A percentile compares a stretch with the other conserved stretches of the same genome.
phyloP scores from a whole-genome alignment of 371 early-diverging fungal genomes.

The Nematocida ironsii region DNA sequence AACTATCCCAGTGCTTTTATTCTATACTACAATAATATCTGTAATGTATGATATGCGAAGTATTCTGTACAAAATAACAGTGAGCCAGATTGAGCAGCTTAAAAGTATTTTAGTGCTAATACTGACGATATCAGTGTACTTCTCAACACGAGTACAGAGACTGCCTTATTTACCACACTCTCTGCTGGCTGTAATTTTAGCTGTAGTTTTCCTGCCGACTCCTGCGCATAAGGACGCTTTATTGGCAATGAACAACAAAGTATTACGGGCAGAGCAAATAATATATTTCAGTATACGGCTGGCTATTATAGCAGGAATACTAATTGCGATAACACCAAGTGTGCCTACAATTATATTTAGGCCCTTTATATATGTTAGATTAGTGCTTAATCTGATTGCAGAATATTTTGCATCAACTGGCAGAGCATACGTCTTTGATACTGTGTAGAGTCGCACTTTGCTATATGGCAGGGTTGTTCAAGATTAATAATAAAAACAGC shows the following conservation, averaged over 20 bases:
- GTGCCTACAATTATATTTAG: conserved; percentile 4
- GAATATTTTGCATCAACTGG: background rate
- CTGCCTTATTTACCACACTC: background rate
- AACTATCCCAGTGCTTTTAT: background rate
- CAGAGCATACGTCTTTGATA: background rate
- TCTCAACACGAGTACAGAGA: background rate
- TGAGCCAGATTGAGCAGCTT: conserved; percentile 1
- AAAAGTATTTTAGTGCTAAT: background rate
- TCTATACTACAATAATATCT: background rate
- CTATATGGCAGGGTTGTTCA: too few relatives aligned
- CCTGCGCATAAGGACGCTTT: background rate
- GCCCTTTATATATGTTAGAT: conserved; percentile 5
- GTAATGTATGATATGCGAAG: background rate
- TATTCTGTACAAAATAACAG: background rate
- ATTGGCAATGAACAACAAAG: background rate
- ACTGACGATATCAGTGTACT: background rate
- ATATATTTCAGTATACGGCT: background rate
- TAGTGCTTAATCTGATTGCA: background rate
- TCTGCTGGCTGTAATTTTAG: background rate
- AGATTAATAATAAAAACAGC: too few relatives aligned
- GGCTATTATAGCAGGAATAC: background rate
- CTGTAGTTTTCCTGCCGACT: background rate
- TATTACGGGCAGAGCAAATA: background rate
- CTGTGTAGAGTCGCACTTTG: background rate
- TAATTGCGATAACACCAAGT: background rate